Base-by-base conservation (phyloP, 2,329 filamentous ascomycete genomes). In the Cladophialophora bantiana region DNA sequence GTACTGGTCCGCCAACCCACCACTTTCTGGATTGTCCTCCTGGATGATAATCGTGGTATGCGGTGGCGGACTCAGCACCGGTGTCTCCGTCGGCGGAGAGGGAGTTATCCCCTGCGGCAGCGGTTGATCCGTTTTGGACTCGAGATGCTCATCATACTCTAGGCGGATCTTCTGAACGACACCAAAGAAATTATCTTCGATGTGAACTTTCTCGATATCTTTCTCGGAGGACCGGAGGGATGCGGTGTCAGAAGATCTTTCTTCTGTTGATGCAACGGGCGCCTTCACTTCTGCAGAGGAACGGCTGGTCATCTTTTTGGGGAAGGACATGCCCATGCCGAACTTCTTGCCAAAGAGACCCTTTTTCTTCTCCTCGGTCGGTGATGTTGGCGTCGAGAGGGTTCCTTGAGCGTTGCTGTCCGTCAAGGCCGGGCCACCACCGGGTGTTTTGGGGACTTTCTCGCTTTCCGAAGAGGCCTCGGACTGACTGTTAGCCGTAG, bases 271-370 rank as follows among this genome's bases (percentile, higher is more conserved):
- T 0, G 88, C 83, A 0, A 88, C 84, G 1, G 86, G 86, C 0
- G 92, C 89, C 76, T 95, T 96, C 54, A 91, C 80, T 70, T 90
- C 86, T 5, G 85, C 85, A 32, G 86, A 86, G 0, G 86, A 86
- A 15, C 92, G 87, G 6, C 88, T 87, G 9, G 88, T 88, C 13
- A 94, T 83, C 78, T 96, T 97, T 82, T 96, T 97, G 74, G 89
- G 90, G 72, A 78, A 85, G 68, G 84, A 86, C 87, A 92, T 73
- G 13, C 90, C 88, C 86, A 92, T 72, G 34, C 90, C 88, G 78
- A 96, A 94, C 73, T 92, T 92, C 80, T 94, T 95, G 52, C 90
- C 88, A 76, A 96, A 96, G 5, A 92, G 82, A 1, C 86, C 89
- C 68, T 86, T 85, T 70, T 91, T 89, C 71, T 87, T 86, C 77